A percentile compares a stretch with the other conserved stretches of the same genome.
Evolutionary conservation across 2,329 filamentous ascomycete species (phyloP).

Genomic region (Colletotrichum sp.): DNA sequence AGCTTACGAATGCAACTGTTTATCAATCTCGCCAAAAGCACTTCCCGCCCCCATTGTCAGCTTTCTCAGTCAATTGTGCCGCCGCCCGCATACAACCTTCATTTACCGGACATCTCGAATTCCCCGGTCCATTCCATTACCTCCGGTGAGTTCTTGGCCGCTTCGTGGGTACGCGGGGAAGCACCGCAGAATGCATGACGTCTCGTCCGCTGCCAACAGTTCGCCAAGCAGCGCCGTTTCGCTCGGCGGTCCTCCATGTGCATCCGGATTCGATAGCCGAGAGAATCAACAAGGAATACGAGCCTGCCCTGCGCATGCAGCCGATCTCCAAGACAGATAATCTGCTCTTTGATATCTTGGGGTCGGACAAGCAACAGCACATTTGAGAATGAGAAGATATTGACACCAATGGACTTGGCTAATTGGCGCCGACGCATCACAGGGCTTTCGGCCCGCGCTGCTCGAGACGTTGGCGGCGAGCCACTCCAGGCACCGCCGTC

Average conservation of each 20-base stretch:
- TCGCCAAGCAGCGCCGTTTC: slow-evolving; percentile 9
- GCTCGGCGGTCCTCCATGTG: not conserved
- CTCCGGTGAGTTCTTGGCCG: not conserved
- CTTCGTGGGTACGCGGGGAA: not conserved
- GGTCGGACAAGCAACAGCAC: not conserved
- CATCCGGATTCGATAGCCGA: not conserved
- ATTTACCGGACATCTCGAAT: not conserved
- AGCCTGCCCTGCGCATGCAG: not conserved
- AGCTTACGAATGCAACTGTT: not conserved
- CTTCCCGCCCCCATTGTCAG: not conserved
- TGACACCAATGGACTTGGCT: not conserved
- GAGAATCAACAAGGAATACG: not conserved
- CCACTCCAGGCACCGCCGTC: not conserved
- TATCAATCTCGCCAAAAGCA: not conserved
- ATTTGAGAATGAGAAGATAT: not conserved
- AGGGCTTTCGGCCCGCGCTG: not conserved
- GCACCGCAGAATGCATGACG: not conserved
- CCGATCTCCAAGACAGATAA: not conserved
- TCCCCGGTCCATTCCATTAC: not conserved
- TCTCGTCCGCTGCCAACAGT: not conserved
- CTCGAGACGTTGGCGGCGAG: not conserved
- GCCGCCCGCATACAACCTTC: not conserved
- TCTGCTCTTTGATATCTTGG: not conserved
- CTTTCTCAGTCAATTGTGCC: not conserved
- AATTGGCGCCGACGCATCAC: not conserved